Evolutionary conservation across 2,329 filamentous ascomycete genomes (phyloP).

Genomic region (Fusarium caatingaense): DNA sequence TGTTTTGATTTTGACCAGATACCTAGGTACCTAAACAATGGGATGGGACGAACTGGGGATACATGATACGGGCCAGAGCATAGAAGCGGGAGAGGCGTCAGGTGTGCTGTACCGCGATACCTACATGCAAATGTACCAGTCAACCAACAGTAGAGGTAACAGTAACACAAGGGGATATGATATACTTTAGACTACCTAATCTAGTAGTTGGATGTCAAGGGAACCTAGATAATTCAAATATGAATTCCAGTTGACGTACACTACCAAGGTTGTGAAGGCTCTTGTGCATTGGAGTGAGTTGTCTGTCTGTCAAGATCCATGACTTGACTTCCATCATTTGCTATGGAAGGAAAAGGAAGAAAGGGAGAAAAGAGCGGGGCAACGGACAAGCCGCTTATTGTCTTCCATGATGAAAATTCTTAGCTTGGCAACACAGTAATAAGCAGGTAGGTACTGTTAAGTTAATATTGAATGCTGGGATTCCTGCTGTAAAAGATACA

Average conservation of each 20-base stretch:
- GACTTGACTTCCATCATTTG: not conserved
- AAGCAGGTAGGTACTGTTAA: too few species aligned
- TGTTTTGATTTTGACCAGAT: not conserved
- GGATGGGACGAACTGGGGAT: not conserved
- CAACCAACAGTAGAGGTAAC: not conserved
- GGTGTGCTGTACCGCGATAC: not conserved
- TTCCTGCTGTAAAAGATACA: too few species aligned
- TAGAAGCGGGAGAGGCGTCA: conserved; percentile 31
- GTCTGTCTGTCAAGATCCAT: not conserved
- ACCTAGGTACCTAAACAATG: not conserved
- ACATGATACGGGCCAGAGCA: not conserved
- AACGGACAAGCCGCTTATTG: too few species aligned
- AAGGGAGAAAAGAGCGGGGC: not conserved
- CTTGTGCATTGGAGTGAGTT: too few species aligned
- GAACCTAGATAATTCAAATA: not conserved
- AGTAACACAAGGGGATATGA: not conserved
- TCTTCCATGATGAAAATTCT: too few species aligned
- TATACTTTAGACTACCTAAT: not conserved
- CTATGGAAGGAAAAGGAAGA: not conserved
- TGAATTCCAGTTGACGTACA: not conserved
- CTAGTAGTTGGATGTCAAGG: not conserved
- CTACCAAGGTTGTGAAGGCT: not conserved
- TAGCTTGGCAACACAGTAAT: too few species aligned
- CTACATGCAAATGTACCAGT: not conserved
- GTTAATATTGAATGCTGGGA: too few species aligned